phyloP scores from a whole-genome alignment of 768 basidiomycete species.

The Fomitopsis pulvina region DNA sequence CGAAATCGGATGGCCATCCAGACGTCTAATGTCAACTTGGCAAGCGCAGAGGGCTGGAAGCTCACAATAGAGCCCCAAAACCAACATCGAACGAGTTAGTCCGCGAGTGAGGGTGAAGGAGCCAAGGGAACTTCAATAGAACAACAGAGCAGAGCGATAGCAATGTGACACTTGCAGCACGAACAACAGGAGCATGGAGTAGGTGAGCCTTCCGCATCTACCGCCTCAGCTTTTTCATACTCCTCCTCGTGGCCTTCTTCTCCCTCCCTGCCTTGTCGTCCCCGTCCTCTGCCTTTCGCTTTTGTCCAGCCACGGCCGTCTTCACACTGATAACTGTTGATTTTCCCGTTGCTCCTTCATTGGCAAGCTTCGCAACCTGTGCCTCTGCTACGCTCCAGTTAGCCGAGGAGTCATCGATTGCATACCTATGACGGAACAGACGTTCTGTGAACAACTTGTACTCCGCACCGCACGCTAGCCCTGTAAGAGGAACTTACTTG shows the following conservation, averaged over 20 bases:
- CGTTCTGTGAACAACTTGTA: background rate
- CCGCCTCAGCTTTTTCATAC: constrained; percentile 36
- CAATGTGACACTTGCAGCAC: too few relatives aligned
- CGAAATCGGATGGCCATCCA: too few relatives aligned
- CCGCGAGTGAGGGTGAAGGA: too few relatives aligned
- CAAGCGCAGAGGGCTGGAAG: too few relatives aligned
- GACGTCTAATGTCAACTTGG: too few relatives aligned
- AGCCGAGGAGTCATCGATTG: constrained; percentile 57
- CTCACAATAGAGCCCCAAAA: too few relatives aligned
- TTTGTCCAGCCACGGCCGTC: constrained; percentile 34
- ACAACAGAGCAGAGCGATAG: too few relatives aligned
- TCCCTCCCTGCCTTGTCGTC: constrained; percentile 29
- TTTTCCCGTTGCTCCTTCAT: constrained; percentile 34
- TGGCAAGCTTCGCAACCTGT: constrained; percentile 51
- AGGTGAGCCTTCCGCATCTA: constrained; percentile 7
- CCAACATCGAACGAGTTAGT: too few relatives aligned
- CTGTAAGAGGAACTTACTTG: constrained; percentile 51
- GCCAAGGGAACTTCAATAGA: too few relatives aligned
- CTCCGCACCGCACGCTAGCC: background rate
- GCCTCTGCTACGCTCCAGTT: constrained; percentile 76
- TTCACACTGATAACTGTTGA: constrained; percentile 79
- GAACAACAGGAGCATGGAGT: background rate
- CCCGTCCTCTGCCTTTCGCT: constrained; percentile 49
- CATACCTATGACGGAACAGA: constrained; percentile 41
- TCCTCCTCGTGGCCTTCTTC: constrained; percentile 43